phyloP scores from a whole-genome alignment of 2,329 filamentous ascomycete genomes.

The Elsinoe perseae region DNA sequence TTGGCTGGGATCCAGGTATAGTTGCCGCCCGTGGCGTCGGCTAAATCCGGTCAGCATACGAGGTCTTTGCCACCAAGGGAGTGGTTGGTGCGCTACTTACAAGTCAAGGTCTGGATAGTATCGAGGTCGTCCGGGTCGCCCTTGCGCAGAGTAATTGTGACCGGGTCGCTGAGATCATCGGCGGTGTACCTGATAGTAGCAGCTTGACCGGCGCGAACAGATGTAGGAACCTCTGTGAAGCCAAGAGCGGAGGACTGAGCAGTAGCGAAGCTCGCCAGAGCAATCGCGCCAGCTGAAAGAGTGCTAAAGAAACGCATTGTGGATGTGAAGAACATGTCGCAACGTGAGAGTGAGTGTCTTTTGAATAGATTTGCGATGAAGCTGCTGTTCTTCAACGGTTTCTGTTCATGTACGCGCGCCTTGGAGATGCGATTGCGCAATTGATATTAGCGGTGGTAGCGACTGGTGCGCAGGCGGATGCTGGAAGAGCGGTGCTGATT shows the following conservation, averaged over 20 bases:
- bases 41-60: constrained; percentile 22
- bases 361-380: not conserved
- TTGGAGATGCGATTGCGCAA: not conserved
- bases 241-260: constrained; percentile 40
- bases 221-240: constrained; percentile 46
- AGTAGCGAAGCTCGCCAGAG: constrained; percentile 38
- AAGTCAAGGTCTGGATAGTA: constrained; percentile 42
- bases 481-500: not conserved
- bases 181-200: constrained; percentile 30
- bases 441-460: not conserved
- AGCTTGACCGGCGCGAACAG: constrained; percentile 43
- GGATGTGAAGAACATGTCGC: not conserved
- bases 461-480: not conserved
- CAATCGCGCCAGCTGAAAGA: constrained; percentile 38
- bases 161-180: constrained; percentile 33
- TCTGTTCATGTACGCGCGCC: not conserved
- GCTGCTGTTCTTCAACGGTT: not conserved
- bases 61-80: not conserved
- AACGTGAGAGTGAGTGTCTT: not conserved
- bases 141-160: constrained; percentile 50
- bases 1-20: constrained; percentile 46
- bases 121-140: constrained; percentile 44
- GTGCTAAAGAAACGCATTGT: constrained; percentile 36
- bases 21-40: constrained; percentile 37
- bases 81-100: constrained; percentile 29